phyloP scores from a whole-genome alignment of 2,329 filamentous ascomycete genomes.

The Neocatenulostroma microsporum region DNA sequence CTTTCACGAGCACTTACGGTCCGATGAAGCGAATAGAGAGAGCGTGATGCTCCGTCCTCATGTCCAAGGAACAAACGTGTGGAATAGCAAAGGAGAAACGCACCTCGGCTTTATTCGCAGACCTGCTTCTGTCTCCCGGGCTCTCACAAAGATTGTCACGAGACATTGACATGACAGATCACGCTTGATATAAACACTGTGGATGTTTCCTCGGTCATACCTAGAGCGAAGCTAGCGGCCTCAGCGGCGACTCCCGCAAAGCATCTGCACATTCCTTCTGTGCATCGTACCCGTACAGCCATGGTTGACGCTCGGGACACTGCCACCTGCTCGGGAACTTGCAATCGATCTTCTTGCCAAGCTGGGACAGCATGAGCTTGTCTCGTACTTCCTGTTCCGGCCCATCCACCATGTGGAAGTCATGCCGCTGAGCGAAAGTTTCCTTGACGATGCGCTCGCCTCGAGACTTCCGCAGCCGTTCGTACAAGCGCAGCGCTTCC shows the following conservation, averaged over 20 bases:
- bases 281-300: constrained; percentile 59
- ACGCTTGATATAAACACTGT: too few species aligned
- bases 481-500: constrained; percentile 37
- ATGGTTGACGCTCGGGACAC: constrained; percentile 56
- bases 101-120: too few species aligned
- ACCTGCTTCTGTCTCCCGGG: too few species aligned
- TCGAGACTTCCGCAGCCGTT: constrained; percentile 41
- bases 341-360: constrained; percentile 45
- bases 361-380: constrained; percentile 47
- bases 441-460: constrained; percentile 53
- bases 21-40: constrained; percentile 9
- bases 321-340: constrained; percentile 57
- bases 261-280: constrained; percentile 42
- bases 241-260: constrained; percentile 16
- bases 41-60: too few species aligned
- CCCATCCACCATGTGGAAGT: constrained; percentile 42
- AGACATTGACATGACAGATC: too few species aligned
- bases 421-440: constrained; percentile 46
- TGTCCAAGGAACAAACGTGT: too few species aligned
- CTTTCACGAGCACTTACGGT: constrained; percentile 14
- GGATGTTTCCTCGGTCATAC: too few species aligned
- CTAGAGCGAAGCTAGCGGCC: too few species aligned
- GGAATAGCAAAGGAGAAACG: too few species aligned
- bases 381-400: constrained; percentile 53
- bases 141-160: too few species aligned